Evolutionary conservation across 345 rosid species (phyloP).

Genomic region (Mallotus nudiflorus): DNA sequence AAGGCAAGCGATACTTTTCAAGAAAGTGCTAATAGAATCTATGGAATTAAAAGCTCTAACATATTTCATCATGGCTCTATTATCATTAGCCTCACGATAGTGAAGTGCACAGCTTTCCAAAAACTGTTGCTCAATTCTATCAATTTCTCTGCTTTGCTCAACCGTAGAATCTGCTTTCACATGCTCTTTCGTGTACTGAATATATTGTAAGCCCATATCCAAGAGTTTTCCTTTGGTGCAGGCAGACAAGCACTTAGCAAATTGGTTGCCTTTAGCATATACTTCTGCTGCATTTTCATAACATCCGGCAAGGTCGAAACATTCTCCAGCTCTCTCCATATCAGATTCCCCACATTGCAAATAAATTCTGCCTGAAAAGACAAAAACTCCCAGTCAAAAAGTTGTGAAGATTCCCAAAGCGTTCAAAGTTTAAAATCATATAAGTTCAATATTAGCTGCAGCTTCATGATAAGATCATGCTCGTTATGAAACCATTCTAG

Average conservation of each 20-base stretch:
- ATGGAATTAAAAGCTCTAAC: conserved; percentile 21
- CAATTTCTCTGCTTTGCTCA: conserved; percentile 18
- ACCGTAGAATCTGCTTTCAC: conserved; percentile 7
- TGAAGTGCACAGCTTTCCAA: conserved; percentile 44
- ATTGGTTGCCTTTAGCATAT: conserved; percentile 35
- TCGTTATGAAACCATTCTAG: too few relatives aligned
- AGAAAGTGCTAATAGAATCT: conserved; percentile 14
- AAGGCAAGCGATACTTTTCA: conserved; percentile 13
- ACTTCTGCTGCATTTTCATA: conserved; percentile 40
- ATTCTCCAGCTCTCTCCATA: conserved; percentile 44
- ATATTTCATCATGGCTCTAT: conserved; percentile 29
- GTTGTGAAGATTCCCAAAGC: too few relatives aligned
- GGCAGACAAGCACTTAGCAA: conserved; percentile 35
- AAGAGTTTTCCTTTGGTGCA: conserved; percentile 44
- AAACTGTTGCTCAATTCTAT: conserved; percentile 35
- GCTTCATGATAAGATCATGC: too few relatives aligned
- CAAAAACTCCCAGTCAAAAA: background rate
- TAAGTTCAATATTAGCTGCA: too few relatives aligned
- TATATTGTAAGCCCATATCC: conserved; percentile 38
- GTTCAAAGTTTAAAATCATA: too few relatives aligned
- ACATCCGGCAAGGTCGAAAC: conserved; percentile 37
- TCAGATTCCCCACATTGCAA: conserved; percentile 41
- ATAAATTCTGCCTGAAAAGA: conserved; percentile 37
- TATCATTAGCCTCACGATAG: conserved; percentile 12
- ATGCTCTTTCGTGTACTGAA: conserved; percentile 37